Conservation (phyloP, 257 asterid genomes). For the Lantana camara region DNA sequence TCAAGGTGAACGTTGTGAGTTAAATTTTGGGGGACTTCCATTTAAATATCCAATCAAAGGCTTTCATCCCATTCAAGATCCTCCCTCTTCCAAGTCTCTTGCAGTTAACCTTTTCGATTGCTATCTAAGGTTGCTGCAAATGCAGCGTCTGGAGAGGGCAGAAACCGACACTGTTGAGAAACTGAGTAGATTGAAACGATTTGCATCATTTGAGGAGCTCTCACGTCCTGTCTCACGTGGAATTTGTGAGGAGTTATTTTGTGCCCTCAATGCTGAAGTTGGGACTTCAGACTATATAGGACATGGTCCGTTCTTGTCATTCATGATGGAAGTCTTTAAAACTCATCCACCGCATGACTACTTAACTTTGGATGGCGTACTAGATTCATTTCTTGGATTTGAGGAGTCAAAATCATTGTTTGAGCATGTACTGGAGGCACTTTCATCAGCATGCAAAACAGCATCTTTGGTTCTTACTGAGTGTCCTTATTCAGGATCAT, state of each 20-base stretch:
- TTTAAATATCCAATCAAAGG: constrained; percentile 80
- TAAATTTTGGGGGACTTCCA: constrained; percentile 86
- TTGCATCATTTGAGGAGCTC: constrained; percentile 73
- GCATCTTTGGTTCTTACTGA: constrained; percentile 71
- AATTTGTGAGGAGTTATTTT: constrained; percentile 66
- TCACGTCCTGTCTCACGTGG: constrained; percentile 70
- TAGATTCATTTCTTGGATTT: constrained; percentile 73
- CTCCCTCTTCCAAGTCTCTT: constrained; percentile 51
- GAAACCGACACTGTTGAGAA: constrained; percentile 70
- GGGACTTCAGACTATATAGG: constrained; percentile 64
- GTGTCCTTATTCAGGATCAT: constrained; percentile 94
- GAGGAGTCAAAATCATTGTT: constrained; percentile 61
- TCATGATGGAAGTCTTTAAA: constrained; percentile 69
- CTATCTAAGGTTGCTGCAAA: constrained; percentile 73
- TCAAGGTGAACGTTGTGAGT: constrained; percentile 94
- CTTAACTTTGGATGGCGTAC: constrained; percentile 65
- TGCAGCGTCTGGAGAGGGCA: constrained; percentile 56
- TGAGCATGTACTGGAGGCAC: constrained; percentile 65
- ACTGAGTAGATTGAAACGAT: constrained; percentile 76
- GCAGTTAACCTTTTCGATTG: constrained; percentile 63
- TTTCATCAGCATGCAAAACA: constrained; percentile 81
- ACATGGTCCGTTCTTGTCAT: constrained; percentile 75
- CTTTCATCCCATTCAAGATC: constrained; percentile 76
- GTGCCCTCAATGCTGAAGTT: constrained; percentile 47
- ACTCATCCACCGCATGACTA: constrained; percentile 84